Evolutionary conservation across 2,329 filamentous ascomycete species (phyloP).

Genomic region (Plenodomus tracheiphilus): DNA sequence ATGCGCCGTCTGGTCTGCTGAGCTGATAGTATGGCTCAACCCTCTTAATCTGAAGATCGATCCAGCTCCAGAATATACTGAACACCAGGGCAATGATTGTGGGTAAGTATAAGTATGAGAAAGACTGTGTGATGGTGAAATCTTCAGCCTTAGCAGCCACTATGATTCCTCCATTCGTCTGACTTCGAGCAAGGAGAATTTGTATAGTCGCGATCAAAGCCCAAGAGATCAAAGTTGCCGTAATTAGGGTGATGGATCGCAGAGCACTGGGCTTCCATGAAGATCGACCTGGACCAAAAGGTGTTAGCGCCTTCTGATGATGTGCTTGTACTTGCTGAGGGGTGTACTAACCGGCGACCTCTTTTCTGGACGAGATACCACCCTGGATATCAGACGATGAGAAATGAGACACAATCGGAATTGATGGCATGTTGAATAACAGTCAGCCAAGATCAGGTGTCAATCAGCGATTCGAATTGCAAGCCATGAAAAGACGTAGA

Average conservation of each 20-base stretch:
- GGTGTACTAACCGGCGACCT: no score
- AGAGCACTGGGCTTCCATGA: conserved; percentile 27
- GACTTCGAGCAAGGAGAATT: conserved; percentile 48
- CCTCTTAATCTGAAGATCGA: conserved; percentile 62
- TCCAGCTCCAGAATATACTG: conserved; percentile 62
- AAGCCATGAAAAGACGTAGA: no score
- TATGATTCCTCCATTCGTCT: conserved; percentile 48
- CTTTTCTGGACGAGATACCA: no score
- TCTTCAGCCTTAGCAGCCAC: conserved; percentile 42
- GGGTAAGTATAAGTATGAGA: conserved; percentile 55
- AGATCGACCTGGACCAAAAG: background rate
- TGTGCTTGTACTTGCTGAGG: no score
- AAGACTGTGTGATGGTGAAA: conserved; percentile 49
- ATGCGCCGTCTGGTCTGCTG: conserved; percentile 51
- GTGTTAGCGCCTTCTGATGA: no score
- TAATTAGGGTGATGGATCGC: conserved; percentile 13
- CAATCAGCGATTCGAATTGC: no score
- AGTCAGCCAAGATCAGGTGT: no score
- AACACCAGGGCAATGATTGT: conserved; percentile 60
- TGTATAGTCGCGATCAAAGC: conserved; percentile 52
- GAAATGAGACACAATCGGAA: no score
- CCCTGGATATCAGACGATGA: no score
- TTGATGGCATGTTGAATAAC: no score
- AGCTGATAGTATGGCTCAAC: conserved; percentile 65
- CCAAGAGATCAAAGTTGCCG: conserved; percentile 15